Percentiles rank a stretch among this genome's conserved stretches.
These are phyloP conservation scores for Sinapis alba DNA, from an alignment of 441 rosid species.

Conservation along the genomic window DNA sequence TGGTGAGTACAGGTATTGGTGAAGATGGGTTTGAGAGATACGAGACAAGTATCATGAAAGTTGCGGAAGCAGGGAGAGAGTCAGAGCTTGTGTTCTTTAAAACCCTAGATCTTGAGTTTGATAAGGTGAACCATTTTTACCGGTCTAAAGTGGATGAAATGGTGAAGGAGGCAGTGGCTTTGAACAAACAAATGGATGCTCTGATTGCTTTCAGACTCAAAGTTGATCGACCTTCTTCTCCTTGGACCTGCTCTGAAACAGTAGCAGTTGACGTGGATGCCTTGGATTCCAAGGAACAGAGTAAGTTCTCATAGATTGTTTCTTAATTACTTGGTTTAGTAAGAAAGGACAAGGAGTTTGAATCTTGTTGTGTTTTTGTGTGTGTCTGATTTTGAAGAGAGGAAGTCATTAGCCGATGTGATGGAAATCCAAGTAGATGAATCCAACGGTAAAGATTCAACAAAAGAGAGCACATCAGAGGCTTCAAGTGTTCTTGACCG, in stretches of 20 bases:
- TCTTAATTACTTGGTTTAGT: neutral
- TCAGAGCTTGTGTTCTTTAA: conserved; percentile 62
- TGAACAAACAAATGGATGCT: conserved; percentile 73
- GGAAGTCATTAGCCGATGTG: conserved; percentile 23
- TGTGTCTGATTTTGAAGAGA: conserved; percentile 37
- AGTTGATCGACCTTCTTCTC: conserved; percentile 56
- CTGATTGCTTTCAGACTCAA: conserved; percentile 70
- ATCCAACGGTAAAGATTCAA: conserved; percentile 39
- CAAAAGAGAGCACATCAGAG: conserved; percentile 28
- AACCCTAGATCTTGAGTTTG: conserved; percentile 66
- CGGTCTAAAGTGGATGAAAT: conserved; percentile 56
- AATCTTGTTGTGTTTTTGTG: neutral
- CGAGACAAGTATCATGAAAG: conserved; percentile 52
- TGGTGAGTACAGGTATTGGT: conserved; percentile 39
- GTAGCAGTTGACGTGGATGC: conserved; percentile 51
- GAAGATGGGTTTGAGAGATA: conserved; percentile 47
- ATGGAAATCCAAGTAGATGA: neutral
- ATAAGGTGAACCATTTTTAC: conserved; percentile 61
- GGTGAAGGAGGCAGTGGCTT: conserved; percentile 49
- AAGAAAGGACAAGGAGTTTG: neutral
- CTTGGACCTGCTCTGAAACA: conserved; percentile 31
- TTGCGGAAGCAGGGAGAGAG: conserved; percentile 54
- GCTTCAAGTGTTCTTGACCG: conserved; percentile 41
- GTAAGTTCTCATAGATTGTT: conserved; percentile 15
- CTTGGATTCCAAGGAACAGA: conserved; percentile 46